Percentiles rank a stretch among this genome's conserved stretches.
Conservation (phyloP, 2,329 filamentous ascomycete genomes). For the Pseudopyrenochaeta lycopersici region DNA sequence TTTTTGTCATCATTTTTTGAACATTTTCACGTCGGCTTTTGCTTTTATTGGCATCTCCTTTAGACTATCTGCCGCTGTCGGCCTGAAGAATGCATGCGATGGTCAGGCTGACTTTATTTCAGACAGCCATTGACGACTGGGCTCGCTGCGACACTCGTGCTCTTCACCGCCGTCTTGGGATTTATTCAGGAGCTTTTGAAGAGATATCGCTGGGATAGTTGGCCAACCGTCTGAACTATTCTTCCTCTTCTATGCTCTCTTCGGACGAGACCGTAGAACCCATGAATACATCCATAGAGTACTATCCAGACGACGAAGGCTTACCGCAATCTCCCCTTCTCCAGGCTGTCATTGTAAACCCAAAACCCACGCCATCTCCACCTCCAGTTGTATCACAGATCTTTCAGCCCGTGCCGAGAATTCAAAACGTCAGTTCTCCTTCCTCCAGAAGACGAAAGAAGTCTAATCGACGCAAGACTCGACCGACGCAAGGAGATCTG, state of each 20-base stretch:
- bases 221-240: slow-evolving; percentile 7
- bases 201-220: slow-evolving; percentile 34
- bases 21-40: background rate
- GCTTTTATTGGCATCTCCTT: no score
- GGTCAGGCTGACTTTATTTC: slow-evolving; percentile 38
- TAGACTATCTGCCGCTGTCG: no score
- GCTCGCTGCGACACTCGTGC: slow-evolving; percentile 28
- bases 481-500: slow-evolving; percentile 68
- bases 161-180: slow-evolving; percentile 23
- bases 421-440: slow-evolving; percentile 52
- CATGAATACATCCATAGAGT: slow-evolving; percentile 44
- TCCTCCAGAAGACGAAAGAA: slow-evolving; percentile 56
- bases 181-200: slow-evolving; percentile 25
- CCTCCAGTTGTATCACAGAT: slow-evolving; percentile 46
- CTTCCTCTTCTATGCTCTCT: background rate
- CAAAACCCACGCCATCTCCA: slow-evolving; percentile 61
- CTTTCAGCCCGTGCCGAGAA: slow-evolving; percentile 19
- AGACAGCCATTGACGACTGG: slow-evolving; percentile 33
- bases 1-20: background rate
- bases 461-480: slow-evolving; percentile 63
- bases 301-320: slow-evolving; percentile 62
- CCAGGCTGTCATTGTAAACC: slow-evolving; percentile 51
- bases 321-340: slow-evolving; percentile 54
- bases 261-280: slow-evolving; percentile 7
- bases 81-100: slow-evolving; percentile 23